A percentile compares a stretch with the other conserved stretches of the same genome.
Conservation (phyloP, 2,329 filamentous ascomycete species). For the Ophiostoma piceae region DNA sequence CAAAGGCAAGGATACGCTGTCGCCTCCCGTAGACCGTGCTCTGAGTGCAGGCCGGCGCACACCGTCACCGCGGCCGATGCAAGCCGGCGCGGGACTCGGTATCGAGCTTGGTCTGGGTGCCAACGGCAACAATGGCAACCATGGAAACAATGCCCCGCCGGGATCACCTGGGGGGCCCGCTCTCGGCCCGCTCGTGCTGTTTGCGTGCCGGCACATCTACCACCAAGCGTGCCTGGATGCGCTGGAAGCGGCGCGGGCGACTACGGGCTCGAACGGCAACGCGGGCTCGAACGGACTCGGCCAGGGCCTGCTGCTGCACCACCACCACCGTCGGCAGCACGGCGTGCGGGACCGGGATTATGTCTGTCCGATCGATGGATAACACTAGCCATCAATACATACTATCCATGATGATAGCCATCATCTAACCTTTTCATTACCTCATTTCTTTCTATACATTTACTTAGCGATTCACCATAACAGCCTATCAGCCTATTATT, state of each 20-base stretch:
- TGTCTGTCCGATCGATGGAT: constrained; percentile 55
- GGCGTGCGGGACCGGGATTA: constrained; percentile 43
- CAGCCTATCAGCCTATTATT: not conserved
- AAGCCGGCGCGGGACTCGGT: not conserved
- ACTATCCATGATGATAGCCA: not conserved
- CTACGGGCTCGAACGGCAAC: constrained; percentile 30
- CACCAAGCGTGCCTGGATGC: constrained; percentile 65
- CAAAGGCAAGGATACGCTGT: constrained; percentile 40
- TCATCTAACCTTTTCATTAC: not conserved
- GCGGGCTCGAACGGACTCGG: not conserved
- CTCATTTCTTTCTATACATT: not conserved
- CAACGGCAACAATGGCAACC: not conserved
- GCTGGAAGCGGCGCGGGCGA: constrained; percentile 46
- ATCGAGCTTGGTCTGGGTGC: not conserved
- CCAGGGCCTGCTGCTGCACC: constrained; percentile 9
- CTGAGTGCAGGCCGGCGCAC: constrained; percentile 17
- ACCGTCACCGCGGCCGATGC: constrained; percentile 14
- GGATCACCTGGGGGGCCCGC: constrained; percentile 35
- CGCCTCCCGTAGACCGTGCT: constrained; percentile 3
- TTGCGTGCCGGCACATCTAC: constrained; percentile 67
- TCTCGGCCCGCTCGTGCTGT: constrained; percentile 60
- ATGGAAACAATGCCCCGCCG: not conserved
- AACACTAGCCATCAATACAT: constrained; percentile 4
- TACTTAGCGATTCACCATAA: not conserved
- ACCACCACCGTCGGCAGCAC: constrained; percentile 10